These are phyloP conservation scores for Mycogone perniciosa DNA, from an alignment of 2,329 filamentous ascomycete genomes.

Conservation along the genomic window DNA sequence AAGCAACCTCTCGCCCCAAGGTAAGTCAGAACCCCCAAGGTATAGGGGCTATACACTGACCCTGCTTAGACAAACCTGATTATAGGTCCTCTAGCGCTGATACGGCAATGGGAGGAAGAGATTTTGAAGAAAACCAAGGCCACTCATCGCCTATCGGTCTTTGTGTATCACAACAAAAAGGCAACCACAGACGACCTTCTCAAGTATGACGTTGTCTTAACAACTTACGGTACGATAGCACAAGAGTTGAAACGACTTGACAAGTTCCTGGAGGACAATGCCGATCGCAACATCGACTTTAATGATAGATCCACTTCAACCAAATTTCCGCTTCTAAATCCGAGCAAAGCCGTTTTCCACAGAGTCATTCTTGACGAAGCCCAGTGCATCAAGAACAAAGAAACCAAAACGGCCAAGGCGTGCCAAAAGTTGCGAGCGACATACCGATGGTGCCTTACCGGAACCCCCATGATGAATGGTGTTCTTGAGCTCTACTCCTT, in stretches of 20 bases:
- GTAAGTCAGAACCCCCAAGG: constrained; percentile 15
- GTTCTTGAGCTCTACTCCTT: constrained; percentile 73
- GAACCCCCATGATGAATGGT: constrained; percentile 85
- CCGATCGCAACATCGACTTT: constrained; percentile 32
- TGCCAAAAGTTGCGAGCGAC: constrained; percentile 59
- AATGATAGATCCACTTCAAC: constrained; percentile 30
- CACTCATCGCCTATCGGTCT: constrained; percentile 54
- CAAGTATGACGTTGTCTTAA: constrained; percentile 72
- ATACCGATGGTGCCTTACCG: constrained; percentile 74
- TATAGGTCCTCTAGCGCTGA: constrained; percentile 69
- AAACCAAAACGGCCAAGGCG: constrained; percentile 65
- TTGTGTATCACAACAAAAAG: constrained; percentile 65
- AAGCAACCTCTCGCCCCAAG: constrained; percentile 41
- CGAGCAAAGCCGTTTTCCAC: constrained; percentile 57
- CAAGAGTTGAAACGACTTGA: constrained; percentile 56
- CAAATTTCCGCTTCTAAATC: constrained; percentile 55
- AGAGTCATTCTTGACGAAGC: constrained; percentile 83
- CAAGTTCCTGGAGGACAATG: constrained; percentile 43
- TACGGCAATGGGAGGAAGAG: constrained; percentile 81
- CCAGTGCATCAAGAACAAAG: constrained; percentile 73
- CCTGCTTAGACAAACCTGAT: constrained; percentile 67
- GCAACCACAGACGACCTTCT: constrained; percentile 54
- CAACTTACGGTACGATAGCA: constrained; percentile 73
- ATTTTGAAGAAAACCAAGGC: constrained; percentile 62
- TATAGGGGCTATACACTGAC: not conserved